Evolutionary conservation across 2,329 filamentous ascomycete genomes (phyloP).

Genomic region (Xylariaceae sp.): DNA sequence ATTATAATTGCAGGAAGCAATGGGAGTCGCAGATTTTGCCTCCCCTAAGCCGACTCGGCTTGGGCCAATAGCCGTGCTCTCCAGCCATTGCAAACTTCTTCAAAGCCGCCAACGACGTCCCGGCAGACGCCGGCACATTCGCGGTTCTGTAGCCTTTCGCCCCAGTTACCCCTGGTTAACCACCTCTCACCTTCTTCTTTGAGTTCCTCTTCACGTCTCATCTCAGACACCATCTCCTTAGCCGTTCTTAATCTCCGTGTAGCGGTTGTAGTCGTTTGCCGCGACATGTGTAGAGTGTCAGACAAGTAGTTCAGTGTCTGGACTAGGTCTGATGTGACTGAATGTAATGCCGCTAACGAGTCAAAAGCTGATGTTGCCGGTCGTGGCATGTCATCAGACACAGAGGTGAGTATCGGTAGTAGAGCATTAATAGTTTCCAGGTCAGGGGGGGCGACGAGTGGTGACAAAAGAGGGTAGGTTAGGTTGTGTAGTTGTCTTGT

Average conservation of each 20-base stretch:
- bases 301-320: slow-evolving; percentile 84
- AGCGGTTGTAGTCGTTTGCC: slow-evolving; percentile 84
- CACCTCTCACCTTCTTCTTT: slow-evolving; percentile 83
- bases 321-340: slow-evolving; percentile 74
- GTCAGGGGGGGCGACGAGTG: slow-evolving; percentile 67
- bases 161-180: slow-evolving; percentile 84
- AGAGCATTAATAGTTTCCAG: slow-evolving; percentile 70
- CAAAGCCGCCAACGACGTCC: slow-evolving; percentile 90
- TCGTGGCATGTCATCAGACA: slow-evolving; percentile 71
- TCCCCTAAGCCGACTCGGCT: slow-evolving; percentile 51
- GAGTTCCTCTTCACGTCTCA: slow-evolving; percentile 81
- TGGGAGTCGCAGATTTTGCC: too few relatives aligned
- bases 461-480: slow-evolving; percentile 72
- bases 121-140: slow-evolving; percentile 85
- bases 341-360: slow-evolving; percentile 71
- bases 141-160: slow-evolving; percentile 73
- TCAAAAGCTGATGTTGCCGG: slow-evolving; percentile 66
- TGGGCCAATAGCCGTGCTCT: slow-evolving; percentile 74
- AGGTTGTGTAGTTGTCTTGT: slow-evolving; percentile 77
- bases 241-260: slow-evolving; percentile 79
- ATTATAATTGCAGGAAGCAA: too few relatives aligned
- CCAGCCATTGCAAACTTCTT: slow-evolving; percentile 87
- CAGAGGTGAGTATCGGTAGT: slow-evolving; percentile 68
- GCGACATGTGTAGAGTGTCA: slow-evolving; percentile 92
- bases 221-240: slow-evolving; percentile 83